phyloP scores from a whole-genome alignment of 1,139 yeast species.

The Pneumocystis murina region DNA sequence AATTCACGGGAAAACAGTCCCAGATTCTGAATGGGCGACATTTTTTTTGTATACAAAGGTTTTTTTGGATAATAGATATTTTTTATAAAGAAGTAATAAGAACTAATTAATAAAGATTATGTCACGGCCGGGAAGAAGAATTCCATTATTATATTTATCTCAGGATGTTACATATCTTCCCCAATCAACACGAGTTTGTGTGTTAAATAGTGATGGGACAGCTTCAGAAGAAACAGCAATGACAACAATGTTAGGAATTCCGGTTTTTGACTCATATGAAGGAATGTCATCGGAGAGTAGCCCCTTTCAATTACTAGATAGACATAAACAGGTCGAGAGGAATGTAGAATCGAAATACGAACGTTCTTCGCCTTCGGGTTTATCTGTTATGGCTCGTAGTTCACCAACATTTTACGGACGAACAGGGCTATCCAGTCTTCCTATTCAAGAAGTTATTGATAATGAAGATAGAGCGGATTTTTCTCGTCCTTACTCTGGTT shows the following conservation, averaged over 20 bases:
- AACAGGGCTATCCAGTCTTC: not conserved
- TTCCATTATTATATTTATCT: not conserved
- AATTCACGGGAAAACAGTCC: not conserved
- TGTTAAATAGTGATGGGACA: not conserved
- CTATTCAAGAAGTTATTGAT: not conserved
- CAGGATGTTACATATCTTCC: not conserved
- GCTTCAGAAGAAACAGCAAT: not conserved
- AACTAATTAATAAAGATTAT: not conserved
- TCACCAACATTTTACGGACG: not conserved
- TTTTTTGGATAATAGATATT: not conserved
- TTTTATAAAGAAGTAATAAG: not conserved
- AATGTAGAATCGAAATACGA: not conserved
- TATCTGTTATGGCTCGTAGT: not conserved
- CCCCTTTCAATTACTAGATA: not conserved
- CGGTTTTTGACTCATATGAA: not conserved
- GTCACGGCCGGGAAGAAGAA: not conserved
- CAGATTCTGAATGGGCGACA: not conserved
- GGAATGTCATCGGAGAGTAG: not conserved
- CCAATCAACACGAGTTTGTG: not conserved
- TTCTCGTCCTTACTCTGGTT: not conserved
- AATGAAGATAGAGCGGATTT: not conserved
- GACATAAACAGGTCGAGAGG: not conserved
- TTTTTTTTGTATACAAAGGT: not conserved
- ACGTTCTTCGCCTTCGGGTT: not conserved
- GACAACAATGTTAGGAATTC: not conserved